Evolutionary conservation across 2,329 filamentous ascomycete genomes (phyloP), one percentile per base, ranked within the genome.

Genomic region (Fusarium compactum): DNA sequence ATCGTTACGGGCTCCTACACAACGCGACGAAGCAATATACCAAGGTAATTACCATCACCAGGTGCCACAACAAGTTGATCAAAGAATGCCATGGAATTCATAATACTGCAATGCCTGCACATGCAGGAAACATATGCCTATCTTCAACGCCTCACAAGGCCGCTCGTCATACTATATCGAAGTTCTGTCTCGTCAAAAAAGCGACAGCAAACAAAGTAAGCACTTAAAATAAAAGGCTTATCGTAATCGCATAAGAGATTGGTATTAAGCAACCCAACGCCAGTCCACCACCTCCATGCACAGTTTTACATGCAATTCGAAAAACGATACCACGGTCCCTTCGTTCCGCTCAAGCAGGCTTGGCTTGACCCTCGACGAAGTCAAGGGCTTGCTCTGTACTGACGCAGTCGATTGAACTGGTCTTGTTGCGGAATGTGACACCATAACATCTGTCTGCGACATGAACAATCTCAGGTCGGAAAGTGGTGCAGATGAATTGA

Each of bases 401-500:
- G 52, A 98, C 95, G 55, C 95, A 95, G 82, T 96, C 93, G 76
- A 99, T 97, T 41, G 90, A 93, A 83, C 93, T 97, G 71, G 95
- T 97, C 87, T 98, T 98, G 81, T 95, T 95, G 71, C 90, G 89
- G 81, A 95, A 98, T 54, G 93, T 94, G 54, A 99, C 96, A 66
- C 96, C 96, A 80, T 99, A 99, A 82, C 95, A 98, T 84, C 97
- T 97, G 84, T 98, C 95, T 5, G 96, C 96, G 22, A 98, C 94
- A 66, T 92, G 89, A 69, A 99, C 88, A 86, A 99, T 98, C 82
- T 99, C 96, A 2, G 96, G 96, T 62, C 96, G 87, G 89, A 99
- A 99, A 4, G 96, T 99, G 6, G 96, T 99, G 86, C 96, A 98
- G 80, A 99, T 99, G 79, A 99, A 99, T 80, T 99, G 87, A 53